Conservation (phyloP, 805 yeast genomes). For the Nakazawaea molendinolei region DNA sequence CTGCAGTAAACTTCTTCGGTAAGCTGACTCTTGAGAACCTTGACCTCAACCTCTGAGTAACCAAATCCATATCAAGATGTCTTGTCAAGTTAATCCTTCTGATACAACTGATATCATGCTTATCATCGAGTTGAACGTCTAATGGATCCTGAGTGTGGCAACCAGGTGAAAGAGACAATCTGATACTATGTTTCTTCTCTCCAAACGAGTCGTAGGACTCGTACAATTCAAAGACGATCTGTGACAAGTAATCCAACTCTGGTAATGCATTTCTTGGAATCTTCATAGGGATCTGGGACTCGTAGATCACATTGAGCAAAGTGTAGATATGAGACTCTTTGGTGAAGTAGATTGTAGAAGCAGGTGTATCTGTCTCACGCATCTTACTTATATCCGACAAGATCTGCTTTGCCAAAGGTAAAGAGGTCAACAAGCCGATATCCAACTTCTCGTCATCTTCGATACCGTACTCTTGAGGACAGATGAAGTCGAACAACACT, state of each 20-base stretch:
- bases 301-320: constrained; percentile 81
- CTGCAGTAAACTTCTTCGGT: constrained; percentile 90
- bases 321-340: constrained; percentile 97
- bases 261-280: constrained; percentile 93
- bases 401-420: constrained; percentile 89
- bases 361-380: constrained; percentile 74
- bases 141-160: constrained; percentile 97
- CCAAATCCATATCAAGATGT: constrained; percentile 87
- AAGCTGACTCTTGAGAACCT: constrained; percentile 81
- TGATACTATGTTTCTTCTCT: constrained; percentile 78
- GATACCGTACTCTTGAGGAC: constrained; percentile 98
- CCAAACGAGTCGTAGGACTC: constrained; percentile 68
- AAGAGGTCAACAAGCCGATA: constrained; percentile 88
- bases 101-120: constrained; percentile 94
- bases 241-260: constrained; percentile 91
- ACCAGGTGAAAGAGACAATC: constrained; percentile 93
- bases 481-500: constrained; percentile 91
- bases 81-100: constrained; percentile 86
- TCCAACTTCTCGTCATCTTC: constrained; percentile 92
- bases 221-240: constrained; percentile 87
- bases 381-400: constrained; percentile 73
- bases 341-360: constrained; percentile 85
- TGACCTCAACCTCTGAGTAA: constrained; percentile 70
- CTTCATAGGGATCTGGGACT: constrained; percentile 90
- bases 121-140: constrained; percentile 92